A percentile compares a stretch with the other conserved stretches of the same genome.
These are phyloP conservation scores for Scedosporium aurantiacum DNA, from an alignment of 2,329 filamentous ascomycete genomes.

Conservation along the genomic window DNA sequence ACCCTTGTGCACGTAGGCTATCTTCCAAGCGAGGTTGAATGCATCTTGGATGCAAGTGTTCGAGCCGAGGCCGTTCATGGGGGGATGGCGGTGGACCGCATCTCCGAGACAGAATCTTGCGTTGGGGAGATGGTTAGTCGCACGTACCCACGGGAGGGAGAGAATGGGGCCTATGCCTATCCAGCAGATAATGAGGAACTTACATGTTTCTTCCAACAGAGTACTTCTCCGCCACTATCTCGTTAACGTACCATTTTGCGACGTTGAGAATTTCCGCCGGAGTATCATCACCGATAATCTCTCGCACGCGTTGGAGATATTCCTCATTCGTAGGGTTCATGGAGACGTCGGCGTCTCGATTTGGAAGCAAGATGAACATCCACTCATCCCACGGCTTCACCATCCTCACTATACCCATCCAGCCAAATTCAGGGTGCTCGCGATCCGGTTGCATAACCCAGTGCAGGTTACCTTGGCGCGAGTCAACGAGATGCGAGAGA, in stretches of 20 bases:
- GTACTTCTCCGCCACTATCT: constrained; percentile 47
- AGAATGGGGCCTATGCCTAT: too few species aligned
- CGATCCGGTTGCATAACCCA: constrained; percentile 46
- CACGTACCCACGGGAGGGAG: not conserved
- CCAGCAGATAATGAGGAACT: constrained; percentile 6
- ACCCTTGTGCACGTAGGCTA: constrained; percentile 29
- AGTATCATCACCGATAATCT: constrained; percentile 44
- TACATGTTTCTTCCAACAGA: constrained; percentile 33
- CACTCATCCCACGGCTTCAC: constrained; percentile 54
- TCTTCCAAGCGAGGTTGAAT: constrained; percentile 45
- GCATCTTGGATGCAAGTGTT: constrained; percentile 50
- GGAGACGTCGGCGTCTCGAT: constrained; percentile 22
- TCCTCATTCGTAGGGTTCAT: constrained; percentile 31
- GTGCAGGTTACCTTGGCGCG: constrained; percentile 47
- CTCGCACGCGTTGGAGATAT: constrained; percentile 30
- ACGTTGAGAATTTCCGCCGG: constrained; percentile 39
- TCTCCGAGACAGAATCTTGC: constrained; percentile 43
- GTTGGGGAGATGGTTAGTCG: not conserved
- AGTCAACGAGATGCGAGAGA: constrained; percentile 34
- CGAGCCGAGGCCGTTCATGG: constrained; percentile 43
- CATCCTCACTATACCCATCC: constrained; percentile 42
- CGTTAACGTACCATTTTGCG: constrained; percentile 50
- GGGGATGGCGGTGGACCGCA: constrained; percentile 47
- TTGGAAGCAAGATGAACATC: constrained; percentile 45
- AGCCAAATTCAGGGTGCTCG: constrained; percentile 39